phyloP scores from a whole-genome alignment of 495 filamentous ascomycete species.

The Podospora pseudopauciseta region DNA sequence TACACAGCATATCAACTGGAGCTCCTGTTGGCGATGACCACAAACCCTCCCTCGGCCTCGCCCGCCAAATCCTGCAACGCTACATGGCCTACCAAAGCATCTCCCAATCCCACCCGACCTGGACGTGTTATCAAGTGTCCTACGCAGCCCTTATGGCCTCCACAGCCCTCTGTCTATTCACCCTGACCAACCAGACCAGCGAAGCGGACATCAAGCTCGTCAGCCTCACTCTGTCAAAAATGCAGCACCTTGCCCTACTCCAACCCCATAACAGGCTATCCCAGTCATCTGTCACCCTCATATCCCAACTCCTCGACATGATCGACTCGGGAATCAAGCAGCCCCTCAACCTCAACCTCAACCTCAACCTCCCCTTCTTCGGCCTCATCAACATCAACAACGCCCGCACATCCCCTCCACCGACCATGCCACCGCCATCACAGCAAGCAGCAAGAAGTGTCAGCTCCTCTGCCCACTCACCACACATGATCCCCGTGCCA shows the following conservation, averaged over 20 bases:
- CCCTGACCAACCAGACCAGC: constrained; percentile 17
- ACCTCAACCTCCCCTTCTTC: background rate
- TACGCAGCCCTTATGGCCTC: constrained; percentile 45
- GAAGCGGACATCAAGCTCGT: constrained; percentile 34
- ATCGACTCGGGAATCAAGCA: constrained; percentile 35
- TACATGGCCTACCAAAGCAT: constrained; percentile 37
- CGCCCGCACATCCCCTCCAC: constrained; percentile 13
- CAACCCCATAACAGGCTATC: constrained; percentile 39
- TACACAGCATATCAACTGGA: constrained; percentile 28
- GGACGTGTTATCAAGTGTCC: constrained; percentile 44
- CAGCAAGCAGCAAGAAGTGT: background rate
- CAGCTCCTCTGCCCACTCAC: background rate
- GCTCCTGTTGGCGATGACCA: constrained; percentile 43
- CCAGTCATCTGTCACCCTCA: constrained; percentile 39
- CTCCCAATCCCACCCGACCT: constrained; percentile 29
- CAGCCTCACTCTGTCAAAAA: constrained; percentile 33
- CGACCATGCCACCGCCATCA: background rate
- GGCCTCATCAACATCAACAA: constrained; percentile 39
- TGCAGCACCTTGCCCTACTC: constrained; percentile 36
- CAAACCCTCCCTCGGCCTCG: constrained; percentile 38
- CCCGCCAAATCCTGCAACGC: constrained; percentile 39
- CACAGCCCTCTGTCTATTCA: constrained; percentile 30
- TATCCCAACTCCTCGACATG: constrained; percentile 43
- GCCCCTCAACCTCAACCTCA: background rate
- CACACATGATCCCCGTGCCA: background rate